Percentiles rank a stretch among this genome's conserved stretches.
Conservation (phyloP, 2,329 filamentous ascomycete genomes). For the Pyrenophora teres region DNA sequence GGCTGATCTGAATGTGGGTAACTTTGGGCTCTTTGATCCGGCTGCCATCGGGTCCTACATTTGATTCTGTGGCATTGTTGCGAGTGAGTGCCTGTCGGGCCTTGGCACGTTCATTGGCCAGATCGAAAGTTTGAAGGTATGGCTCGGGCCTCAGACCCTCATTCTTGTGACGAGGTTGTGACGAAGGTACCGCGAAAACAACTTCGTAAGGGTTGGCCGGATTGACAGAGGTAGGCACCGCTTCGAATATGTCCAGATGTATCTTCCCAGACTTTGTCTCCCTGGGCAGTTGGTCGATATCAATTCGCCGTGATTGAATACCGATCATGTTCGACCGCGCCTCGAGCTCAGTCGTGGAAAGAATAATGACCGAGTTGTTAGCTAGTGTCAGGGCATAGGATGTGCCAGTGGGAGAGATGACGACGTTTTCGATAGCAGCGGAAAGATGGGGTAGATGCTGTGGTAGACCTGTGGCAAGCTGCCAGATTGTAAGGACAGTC, state of each 20-base stretch:
- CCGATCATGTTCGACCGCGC: slow-evolving; percentile 84
- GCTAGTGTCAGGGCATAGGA: slow-evolving; percentile 84
- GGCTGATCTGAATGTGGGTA: slow-evolving; percentile 73
- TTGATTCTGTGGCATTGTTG: slow-evolving; percentile 83
- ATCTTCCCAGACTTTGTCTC: slow-evolving; percentile 24
- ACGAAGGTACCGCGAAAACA: slow-evolving; percentile 58
- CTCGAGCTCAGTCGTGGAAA: slow-evolving; percentile 87
- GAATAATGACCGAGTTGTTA: slow-evolving; percentile 88
- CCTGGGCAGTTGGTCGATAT: slow-evolving; percentile 32
- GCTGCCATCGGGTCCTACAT: slow-evolving; percentile 71
- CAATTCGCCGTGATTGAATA: slow-evolving; percentile 63
- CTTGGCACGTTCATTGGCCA: slow-evolving; percentile 76
- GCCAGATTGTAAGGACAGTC: slow-evolving; percentile 89
- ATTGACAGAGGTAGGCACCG: slow-evolving; percentile 49
- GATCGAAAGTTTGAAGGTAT: slow-evolving; percentile 83
- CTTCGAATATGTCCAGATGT: slow-evolving; percentile 28
- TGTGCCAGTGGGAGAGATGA: slow-evolving; percentile 77
- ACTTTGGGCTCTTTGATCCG: slow-evolving; percentile 78
- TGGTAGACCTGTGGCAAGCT: slow-evolving; percentile 81
- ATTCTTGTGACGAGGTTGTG: slow-evolving; percentile 48
- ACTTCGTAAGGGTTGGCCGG: slow-evolving; percentile 49
- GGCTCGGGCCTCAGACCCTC: slow-evolving; percentile 52
- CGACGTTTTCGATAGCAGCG: slow-evolving; percentile 80
- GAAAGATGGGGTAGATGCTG: slow-evolving; percentile 90
- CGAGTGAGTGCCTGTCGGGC: slow-evolving; percentile 87